These are phyloP conservation scores for Tetrapisispora fleetii DNA, from an alignment of 805 yeast species.

Conservation along the genomic window DNA sequence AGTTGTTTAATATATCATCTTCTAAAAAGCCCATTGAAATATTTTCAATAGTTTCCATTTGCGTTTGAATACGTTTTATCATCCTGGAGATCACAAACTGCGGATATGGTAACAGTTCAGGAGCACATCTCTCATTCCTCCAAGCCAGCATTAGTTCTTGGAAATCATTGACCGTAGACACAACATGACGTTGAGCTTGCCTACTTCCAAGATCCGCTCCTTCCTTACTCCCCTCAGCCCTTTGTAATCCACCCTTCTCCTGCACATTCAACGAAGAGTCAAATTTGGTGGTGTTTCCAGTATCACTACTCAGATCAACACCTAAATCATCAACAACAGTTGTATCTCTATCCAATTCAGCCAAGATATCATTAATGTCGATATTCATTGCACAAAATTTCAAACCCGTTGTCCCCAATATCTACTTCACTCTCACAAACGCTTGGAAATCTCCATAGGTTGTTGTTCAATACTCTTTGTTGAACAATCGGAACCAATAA, in stretches of 20 bases:
- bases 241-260: neutral
- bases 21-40: constrained; percentile 68
- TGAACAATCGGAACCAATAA: too few species aligned
- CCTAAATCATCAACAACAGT: constrained; percentile 25
- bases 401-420: neutral
- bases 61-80: constrained; percentile 49
- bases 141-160: constrained; percentile 48
- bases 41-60: constrained; percentile 66
- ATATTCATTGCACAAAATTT: constrained; percentile 27
- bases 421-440: neutral
- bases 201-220: neutral
- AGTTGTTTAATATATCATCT: constrained; percentile 30
- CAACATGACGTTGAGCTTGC: neutral
- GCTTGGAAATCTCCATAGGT: neutral
- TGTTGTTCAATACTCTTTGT: neutral
- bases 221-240: neutral
- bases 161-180: constrained; percentile 16
- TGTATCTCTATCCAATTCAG: constrained; percentile 48
- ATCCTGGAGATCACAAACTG: constrained; percentile 47
- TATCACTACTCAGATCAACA: constrained; percentile 11
- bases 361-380: constrained; percentile 62
- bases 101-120: constrained; percentile 76
- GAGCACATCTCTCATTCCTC: constrained; percentile 79
- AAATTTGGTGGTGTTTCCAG: constrained; percentile 14
- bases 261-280: constrained; percentile 12